A percentile compares a stretch with the other conserved stretches of the same genome.
Conservation (phyloP, 495 filamentous ascomycete species). For the Xylaria venustula region DNA sequence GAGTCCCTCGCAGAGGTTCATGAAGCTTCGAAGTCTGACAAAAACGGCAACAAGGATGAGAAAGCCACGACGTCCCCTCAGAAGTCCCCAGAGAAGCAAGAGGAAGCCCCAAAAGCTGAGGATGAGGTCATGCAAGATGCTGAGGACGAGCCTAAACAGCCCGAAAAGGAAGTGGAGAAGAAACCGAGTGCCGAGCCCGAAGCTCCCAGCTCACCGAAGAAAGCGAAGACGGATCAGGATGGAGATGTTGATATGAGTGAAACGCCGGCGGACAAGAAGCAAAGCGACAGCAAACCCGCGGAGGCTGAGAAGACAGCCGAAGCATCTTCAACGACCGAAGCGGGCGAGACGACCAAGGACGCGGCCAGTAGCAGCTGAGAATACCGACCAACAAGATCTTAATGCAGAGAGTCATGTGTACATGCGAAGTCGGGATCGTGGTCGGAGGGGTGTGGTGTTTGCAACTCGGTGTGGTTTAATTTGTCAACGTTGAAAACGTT, state of each 20-base stretch:
- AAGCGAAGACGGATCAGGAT: conserved; percentile 21
- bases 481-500: neutral
- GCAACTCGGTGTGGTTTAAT: too few relatives aligned
- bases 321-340: neutral
- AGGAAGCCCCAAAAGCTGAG: conserved; percentile 21
- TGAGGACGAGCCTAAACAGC: conserved; percentile 5
- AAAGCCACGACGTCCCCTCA: conserved; percentile 14
- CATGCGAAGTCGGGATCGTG: neutral
- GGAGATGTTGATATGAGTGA: conserved; percentile 30
- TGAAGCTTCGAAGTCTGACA: conserved; percentile 16
- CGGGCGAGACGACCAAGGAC: neutral
- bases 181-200: conserved; percentile 9
- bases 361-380: neutral
- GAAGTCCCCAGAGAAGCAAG: conserved; percentile 6
- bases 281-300: conserved; percentile 3
- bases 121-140: conserved; percentile 35
- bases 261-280: conserved; percentile 9
- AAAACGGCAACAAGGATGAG: conserved; percentile 22
- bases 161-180: conserved; percentile 18
- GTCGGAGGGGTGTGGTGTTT: too few relatives aligned
- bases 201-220: neutral
- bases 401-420: neutral
- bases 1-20: conserved; percentile 13
- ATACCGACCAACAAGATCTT: neutral
- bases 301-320: conserved; percentile 20